Base-by-base conservation (phyloP, 192 early-diverging fungal species). In the Backusella sp. region DNA sequence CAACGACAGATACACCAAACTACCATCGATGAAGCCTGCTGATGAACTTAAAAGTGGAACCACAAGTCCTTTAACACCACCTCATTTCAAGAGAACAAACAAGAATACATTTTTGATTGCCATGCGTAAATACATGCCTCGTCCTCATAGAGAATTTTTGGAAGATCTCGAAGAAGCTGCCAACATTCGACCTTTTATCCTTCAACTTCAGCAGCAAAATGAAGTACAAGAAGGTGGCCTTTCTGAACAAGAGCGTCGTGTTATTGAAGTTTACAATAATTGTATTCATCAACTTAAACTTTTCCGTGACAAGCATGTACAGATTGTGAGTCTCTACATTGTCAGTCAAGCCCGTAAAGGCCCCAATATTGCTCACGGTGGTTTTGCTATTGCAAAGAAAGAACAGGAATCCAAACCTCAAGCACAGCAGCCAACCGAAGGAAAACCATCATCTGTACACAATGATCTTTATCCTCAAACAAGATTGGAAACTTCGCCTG, bases 121-220 rank as follows among this genome's bases (percentile, higher is more conserved):
- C 53, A 99, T 99, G 94, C 92, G 96, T 62, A 88, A 93, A 75
- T 96, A 97, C 82, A 95, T 99, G 90, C 94, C 97, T 7, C 90
- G 90, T 69, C 86, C 90, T 4, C 95, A 97, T 81, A 94, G 96
- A 30, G 85, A 86, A 41, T 99, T 98, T 80, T 84, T 99, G 36
- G 88, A 92, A 41, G 92, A 94, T 73, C 76, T 94, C 15, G 87
- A 88, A 5, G 82, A 85, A n/a, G 84, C 86, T 4, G 87, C 93
- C 76, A 85, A 87, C 72, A 82, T 95, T 44, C 89, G 94, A 66
- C 87, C 88, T 28, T 94, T 86, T 68, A 91, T 95, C 68, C 69
- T 83, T 2, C 70, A 72, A 11, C 72, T 83, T 1, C 39, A 83
- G 59, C 67, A 74, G 2, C 74, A 74, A 6, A 49, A 67, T n/a